Conservation (phyloP, 2,329 filamentous ascomycete genomes). For the Apiospora aurea region DNA sequence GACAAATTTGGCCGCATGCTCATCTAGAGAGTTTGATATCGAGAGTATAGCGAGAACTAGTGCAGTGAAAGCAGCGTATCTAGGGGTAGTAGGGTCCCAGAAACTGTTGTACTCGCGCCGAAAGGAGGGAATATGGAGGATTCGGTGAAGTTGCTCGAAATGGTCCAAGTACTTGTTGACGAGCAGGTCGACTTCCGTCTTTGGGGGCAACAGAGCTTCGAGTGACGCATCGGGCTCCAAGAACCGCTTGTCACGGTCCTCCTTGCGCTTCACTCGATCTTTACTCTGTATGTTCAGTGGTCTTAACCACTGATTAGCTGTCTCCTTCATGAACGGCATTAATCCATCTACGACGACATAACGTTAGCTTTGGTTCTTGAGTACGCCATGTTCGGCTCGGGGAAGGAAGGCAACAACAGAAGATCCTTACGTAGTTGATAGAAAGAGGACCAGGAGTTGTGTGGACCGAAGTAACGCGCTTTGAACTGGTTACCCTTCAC, state of each 20-base stretch:
- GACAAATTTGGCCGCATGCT: slow-evolving; percentile 61
- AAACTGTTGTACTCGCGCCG: slow-evolving; percentile 61
- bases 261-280: slow-evolving; percentile 60
- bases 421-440: slow-evolving; percentile 50
- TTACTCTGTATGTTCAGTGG: slow-evolving; percentile 64
- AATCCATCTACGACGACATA: slow-evolving; percentile 55
- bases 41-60: slow-evolving; percentile 67
- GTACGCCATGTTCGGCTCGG: not conserved
- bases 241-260: slow-evolving; percentile 59
- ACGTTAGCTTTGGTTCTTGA: slow-evolving; percentile 24
- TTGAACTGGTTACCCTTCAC: slow-evolving; percentile 66
- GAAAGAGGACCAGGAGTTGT: slow-evolving; percentile 67
- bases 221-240: slow-evolving; percentile 56
- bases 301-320: slow-evolving; percentile 66
- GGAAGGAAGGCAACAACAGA: not conserved
- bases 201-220: slow-evolving; percentile 57
- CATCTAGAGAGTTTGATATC: slow-evolving; percentile 64
- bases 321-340: slow-evolving; percentile 68
- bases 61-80: slow-evolving; percentile 62
- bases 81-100: slow-evolving; percentile 55
- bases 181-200: slow-evolving; percentile 56
- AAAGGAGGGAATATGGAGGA: slow-evolving; percentile 67
- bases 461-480: slow-evolving; percentile 65
- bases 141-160: slow-evolving; percentile 63
- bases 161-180: slow-evolving; percentile 60